Evolutionary conservation across 495 filamentous ascomycete genomes (phyloP).

Genomic region (Aspergillus nidulans): DNA sequence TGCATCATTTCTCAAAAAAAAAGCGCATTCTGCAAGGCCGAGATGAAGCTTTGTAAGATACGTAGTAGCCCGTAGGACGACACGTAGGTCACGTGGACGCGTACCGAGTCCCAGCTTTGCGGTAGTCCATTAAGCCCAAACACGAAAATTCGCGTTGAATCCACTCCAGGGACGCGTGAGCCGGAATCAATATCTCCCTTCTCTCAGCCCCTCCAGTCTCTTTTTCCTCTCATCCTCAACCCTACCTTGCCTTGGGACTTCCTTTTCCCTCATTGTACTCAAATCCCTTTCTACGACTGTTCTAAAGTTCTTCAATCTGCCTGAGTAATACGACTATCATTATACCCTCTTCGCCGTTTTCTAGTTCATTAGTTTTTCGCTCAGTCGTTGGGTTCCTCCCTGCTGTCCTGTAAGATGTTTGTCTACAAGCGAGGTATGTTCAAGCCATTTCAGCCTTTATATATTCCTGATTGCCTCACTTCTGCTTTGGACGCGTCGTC

Average conservation of each 20-base stretch:
- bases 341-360: slow-evolving; percentile 11
- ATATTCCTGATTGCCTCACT: not conserved
- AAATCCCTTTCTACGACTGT: slow-evolving; percentile 13
- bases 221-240: slow-evolving; percentile 25
- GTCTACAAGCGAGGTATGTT: slow-evolving; percentile 67
- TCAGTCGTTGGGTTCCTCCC: slow-evolving; percentile 7
- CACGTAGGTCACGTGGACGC: not conserved
- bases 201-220: slow-evolving; percentile 33
- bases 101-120: not conserved
- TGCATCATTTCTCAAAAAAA: too few species aligned
- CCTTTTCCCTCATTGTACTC: slow-evolving; percentile 11
- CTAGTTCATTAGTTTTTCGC: slow-evolving; percentile 12
- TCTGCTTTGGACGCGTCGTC: not conserved
- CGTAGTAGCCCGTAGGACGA: not conserved
- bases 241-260: slow-evolving; percentile 17
- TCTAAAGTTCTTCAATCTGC: slow-evolving; percentile 3
- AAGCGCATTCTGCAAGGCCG: too few species aligned
- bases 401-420: slow-evolving; percentile 48
- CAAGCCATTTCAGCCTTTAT: not conserved
- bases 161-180: slow-evolving; percentile 34
- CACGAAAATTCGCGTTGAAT: slow-evolving; percentile 40
- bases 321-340: slow-evolving; percentile 14
- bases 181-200: slow-evolving; percentile 35
- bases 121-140: slow-evolving; percentile 31
- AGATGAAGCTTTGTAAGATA: not conserved